Evolutionary conservation across 129 eudicot genomes (phyloP), one percentile per base, ranked within the genome.

Genomic region (Smallanthus sonchifolius): DNA sequence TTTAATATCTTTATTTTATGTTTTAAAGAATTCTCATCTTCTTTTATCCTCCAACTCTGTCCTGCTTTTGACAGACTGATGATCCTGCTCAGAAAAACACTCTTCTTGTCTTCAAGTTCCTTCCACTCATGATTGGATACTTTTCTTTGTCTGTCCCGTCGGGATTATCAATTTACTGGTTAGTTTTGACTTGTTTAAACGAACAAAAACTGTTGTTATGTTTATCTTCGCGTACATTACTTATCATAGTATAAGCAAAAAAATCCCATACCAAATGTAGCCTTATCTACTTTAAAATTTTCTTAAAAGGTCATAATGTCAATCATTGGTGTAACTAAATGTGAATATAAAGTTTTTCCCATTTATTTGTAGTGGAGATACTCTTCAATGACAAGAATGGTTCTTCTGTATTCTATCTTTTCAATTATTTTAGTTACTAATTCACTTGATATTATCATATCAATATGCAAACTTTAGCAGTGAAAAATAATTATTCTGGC

Each of bases 71-170:
- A 60, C 91, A 94, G 99, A 85, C 93, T 78, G 96, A 88, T 81
- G 97, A 91, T 79, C 99, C 99, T 65, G 14, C 88, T 78, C 97
- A 91, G 82, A 94, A 91, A 87, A 94, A 94, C 87, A 77, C 99
- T 3, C 97, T 94, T 72, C 99, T 94, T 77, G 82, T 94, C 71
- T 71, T 94, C 69, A 94, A 94, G 88, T 94, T 94, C 80, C 97
- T 94, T 77, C 98, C 97, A 0, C 88, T 94, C 80, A 94, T 94
- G 98, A 94, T 94, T 71, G 98, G 98, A 61, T 94, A 94, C 89
- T 94, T 90, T 72, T 86, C 98, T 56, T 82, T 94, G 77, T 90
- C 98, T n/a, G 98, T 94, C 63, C 97, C 98, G 77, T 94, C 98
- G 1, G 98, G 98, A 55, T 78, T 94, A 75, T 88, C 98, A 65